phyloP scores from a whole-genome alignment of 1,139 yeast genomes.

The Pichia sp. region DNA sequence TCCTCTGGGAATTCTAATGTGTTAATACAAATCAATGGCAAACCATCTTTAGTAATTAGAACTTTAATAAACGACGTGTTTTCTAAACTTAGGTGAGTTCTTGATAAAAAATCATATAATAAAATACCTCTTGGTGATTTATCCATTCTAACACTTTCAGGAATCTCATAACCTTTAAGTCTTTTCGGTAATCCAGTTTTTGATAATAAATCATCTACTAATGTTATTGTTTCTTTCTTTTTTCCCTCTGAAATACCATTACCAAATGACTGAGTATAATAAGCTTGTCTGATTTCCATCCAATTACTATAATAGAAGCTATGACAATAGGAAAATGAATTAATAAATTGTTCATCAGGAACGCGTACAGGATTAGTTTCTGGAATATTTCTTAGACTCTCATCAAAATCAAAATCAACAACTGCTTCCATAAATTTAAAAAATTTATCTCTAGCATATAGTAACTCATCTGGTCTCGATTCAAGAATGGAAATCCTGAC shows the following conservation, averaged over 20 bases:
- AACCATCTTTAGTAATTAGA: conserved; percentile 65
- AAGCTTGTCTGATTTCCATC: conserved; percentile 41
- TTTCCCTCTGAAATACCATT: conserved; percentile 26
- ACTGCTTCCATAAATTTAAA: conserved; percentile 40
- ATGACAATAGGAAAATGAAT: conserved; percentile 45
- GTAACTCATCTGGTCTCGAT: conserved; percentile 38
- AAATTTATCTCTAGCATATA: conserved; percentile 40
- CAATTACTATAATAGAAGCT: conserved; percentile 59
- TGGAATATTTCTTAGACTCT: conserved; percentile 5
- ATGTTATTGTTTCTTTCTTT: conserved; percentile 17
- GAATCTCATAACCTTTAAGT: conserved; percentile 47
- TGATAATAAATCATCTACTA: conserved; percentile 31
- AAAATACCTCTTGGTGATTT: conserved; percentile 42
- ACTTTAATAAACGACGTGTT: conserved; percentile 48
- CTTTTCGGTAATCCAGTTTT: conserved; percentile 40
- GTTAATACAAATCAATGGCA: conserved; percentile 59
- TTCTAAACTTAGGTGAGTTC: conserved; percentile 53
- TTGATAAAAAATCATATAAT: conserved; percentile 69
- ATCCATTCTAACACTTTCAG: conserved; percentile 43
- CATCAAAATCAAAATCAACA: conserved; percentile 15
- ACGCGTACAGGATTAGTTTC: background rate
- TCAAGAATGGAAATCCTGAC: conserved; percentile 56
- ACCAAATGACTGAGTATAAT: conserved; percentile 13
- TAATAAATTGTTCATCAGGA: conserved; percentile 3
- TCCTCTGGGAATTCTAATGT: conserved; percentile 36